A percentile compares a stretch with the other conserved stretches of the same genome.
phyloP scores from a whole-genome alignment of 306 rosid species.

The Vigna radiata region DNA sequence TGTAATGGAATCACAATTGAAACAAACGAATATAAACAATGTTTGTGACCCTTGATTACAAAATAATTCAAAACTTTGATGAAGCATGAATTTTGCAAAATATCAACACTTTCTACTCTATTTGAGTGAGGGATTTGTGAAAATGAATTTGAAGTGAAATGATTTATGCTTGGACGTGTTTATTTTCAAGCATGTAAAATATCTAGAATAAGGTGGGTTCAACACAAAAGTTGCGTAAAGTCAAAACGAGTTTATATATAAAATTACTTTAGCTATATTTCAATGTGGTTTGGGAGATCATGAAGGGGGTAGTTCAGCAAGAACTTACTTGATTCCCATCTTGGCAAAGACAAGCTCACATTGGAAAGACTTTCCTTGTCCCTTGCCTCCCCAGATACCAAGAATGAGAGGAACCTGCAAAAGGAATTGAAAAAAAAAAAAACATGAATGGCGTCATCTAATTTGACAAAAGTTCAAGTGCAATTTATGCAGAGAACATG shows the following conservation, averaged over 20 bases:
- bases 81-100: background rate
- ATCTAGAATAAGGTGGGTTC: background rate
- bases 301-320: conserved; percentile 16
- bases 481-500: conserved; percentile 14
- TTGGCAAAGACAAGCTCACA: conserved; percentile 91
- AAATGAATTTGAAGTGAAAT: background rate
- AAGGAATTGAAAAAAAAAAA: background rate
- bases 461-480: background rate
- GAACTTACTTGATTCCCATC: conserved; percentile 91
- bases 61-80: background rate
- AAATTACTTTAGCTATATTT: background rate
- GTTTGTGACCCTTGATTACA: conserved; percentile 13
- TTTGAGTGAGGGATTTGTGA: background rate
- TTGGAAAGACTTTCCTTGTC: conserved; percentile 97
- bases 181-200: background rate
- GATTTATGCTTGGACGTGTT: background rate
- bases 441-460: background rate
- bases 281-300: background rate
- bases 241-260: background rate
- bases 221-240: background rate
- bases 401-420: conserved; percentile 82
- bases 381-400: conserved; percentile 99
- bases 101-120: background rate
- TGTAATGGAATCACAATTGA: conserved; percentile 41
- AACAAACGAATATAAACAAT: background rate